Base-by-base conservation (phyloP, 441 rosid species). In the Macaranga tanarius region DNA sequence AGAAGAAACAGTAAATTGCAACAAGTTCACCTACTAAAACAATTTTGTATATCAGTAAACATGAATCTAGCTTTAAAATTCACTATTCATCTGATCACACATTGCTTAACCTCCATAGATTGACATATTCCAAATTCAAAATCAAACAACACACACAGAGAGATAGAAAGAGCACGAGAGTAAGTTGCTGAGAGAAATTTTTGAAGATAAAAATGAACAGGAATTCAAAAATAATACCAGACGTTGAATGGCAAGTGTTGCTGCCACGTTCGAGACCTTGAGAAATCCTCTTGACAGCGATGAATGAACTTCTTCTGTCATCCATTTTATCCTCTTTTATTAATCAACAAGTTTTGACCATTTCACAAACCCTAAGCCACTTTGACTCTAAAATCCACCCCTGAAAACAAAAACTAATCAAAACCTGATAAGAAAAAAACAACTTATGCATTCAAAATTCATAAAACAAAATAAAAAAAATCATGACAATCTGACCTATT, bases 241-340 rank as follows among this genome's bases (percentile, higher is more conserved):
- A 90, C 4, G 88, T 81, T 42, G 97, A 85, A 84, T 86, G 92
- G 76, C 90, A 90, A 75, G 86, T 83, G 73, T 75, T 89, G 75
- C 77, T 89, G 80, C 96, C 92, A 45, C 96, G 88, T 47, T 91
- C 97, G 28, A 92, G 87, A 79, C 96, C 87, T 61, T 95, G 98
- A 81, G 98, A 92, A 79, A 95, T 95, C 79, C 99, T 79, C 89
- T 97, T 85, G 62, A 91, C 97, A 69, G 99, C 99, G 25, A 95
- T 97, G 76, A 95, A 95, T 45, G 99, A 86, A 19, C 91, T 97
- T 80, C 91, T 94, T 84, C 97, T 85, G 73, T 92, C 97, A 60
- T 92, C 97, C 97, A 92, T 95, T 59, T 59, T 70, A 83, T 76
- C 76, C 48, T 67, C 71, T 69, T 70, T 62, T 61, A 67, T 9